Conservation (phyloP, 1,139 yeast species). For the Protomyces gravidus region DNA sequence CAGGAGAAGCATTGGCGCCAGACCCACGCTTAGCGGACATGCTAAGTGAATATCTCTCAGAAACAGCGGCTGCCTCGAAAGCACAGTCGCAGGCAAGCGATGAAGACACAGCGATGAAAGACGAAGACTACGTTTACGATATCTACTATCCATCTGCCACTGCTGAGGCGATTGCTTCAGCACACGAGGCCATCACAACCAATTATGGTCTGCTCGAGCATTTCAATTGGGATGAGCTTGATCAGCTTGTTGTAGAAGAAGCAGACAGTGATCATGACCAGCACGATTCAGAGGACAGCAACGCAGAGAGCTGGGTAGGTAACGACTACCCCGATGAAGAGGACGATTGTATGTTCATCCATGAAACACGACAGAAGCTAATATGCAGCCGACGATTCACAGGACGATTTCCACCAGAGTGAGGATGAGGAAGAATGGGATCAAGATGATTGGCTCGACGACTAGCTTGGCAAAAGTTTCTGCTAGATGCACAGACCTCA, state of each 20-base stretch:
- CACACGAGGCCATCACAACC: constrained; percentile 4
- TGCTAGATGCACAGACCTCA: background rate
- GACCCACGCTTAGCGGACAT: constrained; percentile 1
- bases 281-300: constrained; percentile 16
- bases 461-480: background rate
- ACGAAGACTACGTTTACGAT: constrained; percentile 25
- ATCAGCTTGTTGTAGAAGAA: constrained; percentile 9
- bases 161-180: constrained; percentile 14
- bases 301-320: constrained; percentile 19
- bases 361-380: background rate
- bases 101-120: background rate
- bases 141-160: constrained; percentile 23
- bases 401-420: background rate
- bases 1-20: no score
- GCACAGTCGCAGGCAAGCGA: background rate
- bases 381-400: background rate
- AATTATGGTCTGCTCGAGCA: constrained; percentile 23
- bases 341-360: background rate
- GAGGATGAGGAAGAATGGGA: background rate
- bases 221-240: constrained; percentile 15
- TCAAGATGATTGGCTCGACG: background rate
- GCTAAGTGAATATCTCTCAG: constrained; percentile 9
- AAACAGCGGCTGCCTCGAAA: background rate
- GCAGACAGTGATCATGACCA: constrained; percentile 5
- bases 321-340: constrained; percentile 26